These are phyloP conservation scores for Paratinospora sagittata DNA, from an alignment of 164 flowering plant genomes.

Conservation along the genomic window DNA sequence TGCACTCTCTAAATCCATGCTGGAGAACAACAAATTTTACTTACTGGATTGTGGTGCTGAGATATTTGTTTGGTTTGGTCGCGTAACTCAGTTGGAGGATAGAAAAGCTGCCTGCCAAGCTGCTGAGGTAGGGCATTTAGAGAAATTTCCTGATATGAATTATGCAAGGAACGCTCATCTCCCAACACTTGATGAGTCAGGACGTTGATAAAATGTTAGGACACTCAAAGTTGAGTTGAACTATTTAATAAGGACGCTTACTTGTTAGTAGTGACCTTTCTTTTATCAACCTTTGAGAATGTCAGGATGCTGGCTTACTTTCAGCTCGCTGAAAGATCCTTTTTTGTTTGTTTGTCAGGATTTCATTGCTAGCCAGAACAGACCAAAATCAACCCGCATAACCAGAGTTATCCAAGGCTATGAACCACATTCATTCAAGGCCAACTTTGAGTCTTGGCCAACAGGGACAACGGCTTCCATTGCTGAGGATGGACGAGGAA, in stretches of 20 bases:
- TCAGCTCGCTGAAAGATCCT: too few relatives aligned
- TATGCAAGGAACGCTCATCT: conserved; percentile 11
- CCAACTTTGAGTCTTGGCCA: conserved; percentile 97
- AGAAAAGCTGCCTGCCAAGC: conserved; percentile 87
- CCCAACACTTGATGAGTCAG: too few relatives aligned
- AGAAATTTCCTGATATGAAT: conserved; percentile 5
- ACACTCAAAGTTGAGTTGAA: too few relatives aligned
- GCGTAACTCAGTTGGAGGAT: conserved; percentile 92
- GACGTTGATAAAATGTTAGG: too few relatives aligned
- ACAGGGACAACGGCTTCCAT: conserved; percentile 62
- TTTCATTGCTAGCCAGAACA: conserved; percentile 65
- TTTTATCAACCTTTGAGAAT: too few relatives aligned
- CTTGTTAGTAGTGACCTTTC: too few relatives aligned
- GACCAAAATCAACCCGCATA: conserved; percentile 80
- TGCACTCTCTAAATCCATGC: conserved; percentile 67
- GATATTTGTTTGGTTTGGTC: conserved; percentile 94
- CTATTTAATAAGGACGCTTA: too few relatives aligned
- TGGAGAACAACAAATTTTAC: conserved; percentile 90
- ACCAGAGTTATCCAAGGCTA: conserved; percentile 93
- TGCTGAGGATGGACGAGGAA: conserved; percentile 96
- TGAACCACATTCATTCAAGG: conserved; percentile 87
- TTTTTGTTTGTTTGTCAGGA: conserved; percentile 41
- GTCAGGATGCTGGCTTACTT: too few relatives aligned
- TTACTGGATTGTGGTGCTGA: conserved; percentile 92
- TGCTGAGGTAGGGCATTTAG: conserved; percentile 64